These are phyloP conservation scores for Fusarium ramigenum DNA, from an alignment of 2,329 filamentous ascomycete genomes.

Conservation along the genomic window DNA sequence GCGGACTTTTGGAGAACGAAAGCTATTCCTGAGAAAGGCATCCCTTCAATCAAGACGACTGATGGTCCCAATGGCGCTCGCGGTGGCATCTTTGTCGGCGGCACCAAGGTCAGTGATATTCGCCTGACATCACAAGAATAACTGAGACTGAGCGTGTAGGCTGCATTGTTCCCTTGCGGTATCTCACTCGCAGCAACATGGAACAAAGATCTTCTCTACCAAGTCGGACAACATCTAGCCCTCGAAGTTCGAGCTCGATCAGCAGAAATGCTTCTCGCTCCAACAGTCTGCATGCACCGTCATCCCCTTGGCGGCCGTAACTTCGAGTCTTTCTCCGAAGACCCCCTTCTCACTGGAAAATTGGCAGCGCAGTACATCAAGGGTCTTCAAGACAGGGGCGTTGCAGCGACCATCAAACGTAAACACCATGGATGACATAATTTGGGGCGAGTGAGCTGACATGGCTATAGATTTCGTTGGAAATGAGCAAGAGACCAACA, in stretches of 20 bases:
- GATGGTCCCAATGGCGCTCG: constrained; percentile 77
- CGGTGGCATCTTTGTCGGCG: constrained; percentile 74
- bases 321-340: constrained; percentile 88
- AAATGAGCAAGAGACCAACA: constrained; percentile 75
- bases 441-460: neutral
- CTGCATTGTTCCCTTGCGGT: constrained; percentile 82
- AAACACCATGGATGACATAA: constrained; percentile 25
- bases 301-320: constrained; percentile 85
- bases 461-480: constrained; percentile 65
- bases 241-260: constrained; percentile 78
- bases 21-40: constrained; percentile 68
- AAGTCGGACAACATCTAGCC: constrained; percentile 76
- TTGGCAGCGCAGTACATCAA: constrained; percentile 77
- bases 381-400: constrained; percentile 76
- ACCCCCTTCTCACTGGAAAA: constrained; percentile 79
- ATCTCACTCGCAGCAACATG: constrained; percentile 82
- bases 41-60: constrained; percentile 72
- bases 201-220: constrained; percentile 74
- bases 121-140: rapidly evolving
- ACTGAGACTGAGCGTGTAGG: constrained; percentile 52
- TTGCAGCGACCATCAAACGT: constrained; percentile 84
- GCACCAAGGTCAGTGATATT: constrained; percentile 61
- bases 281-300: constrained; percentile 83
- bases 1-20: constrained; percentile 77
- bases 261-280: constrained; percentile 77